Evolutionary conservation across 2,329 filamentous ascomycete genomes (phyloP), one percentile per base, ranked within the genome.

Genomic region (Calonectria henricotiae): DNA sequence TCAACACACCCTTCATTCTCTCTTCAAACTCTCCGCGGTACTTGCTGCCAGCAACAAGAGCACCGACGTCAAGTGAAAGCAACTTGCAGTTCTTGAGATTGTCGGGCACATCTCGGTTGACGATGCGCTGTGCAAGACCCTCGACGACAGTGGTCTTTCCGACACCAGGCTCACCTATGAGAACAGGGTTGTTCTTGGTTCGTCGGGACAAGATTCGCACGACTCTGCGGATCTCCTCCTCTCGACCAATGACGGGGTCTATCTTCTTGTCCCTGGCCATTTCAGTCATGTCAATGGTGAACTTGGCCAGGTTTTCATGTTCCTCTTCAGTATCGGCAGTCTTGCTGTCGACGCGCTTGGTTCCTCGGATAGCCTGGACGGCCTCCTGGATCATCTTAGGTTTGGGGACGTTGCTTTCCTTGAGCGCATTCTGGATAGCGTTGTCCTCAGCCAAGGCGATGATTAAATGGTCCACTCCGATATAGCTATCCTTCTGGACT

Each of bases 21-120:
- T 99, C 96, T 82, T 99, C 96, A 70, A 99, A 99, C 82, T 99
- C 96, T 85, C 96, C 96, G 61, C 96, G 92, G 86, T 97, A 99
- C 85, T 99, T 99, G 89, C 95, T 98, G 76, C 96, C 96, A 69
- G 96, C 96, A 73, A 99, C 96, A 68, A 99, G 87, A 27, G 96
- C 93, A 77, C 96, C 96, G 58, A 99, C 96, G 79, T 99, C 96
- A 54, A 99, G 91, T 4, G 96, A 98, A 67, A 99, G 91, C 70
- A 99, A 88, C 82, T 93, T 96, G 89, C 96, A 99, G 70, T 94
- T 92, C 63, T 96, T 95, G 65, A 99, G 88, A 78, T 98, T 98
- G 81, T 97, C 95, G 41, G 96, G 96, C 4, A 99, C 95, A 86
- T 99, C 96, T 69, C 94, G 92, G 79, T 98, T 98, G 85, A 98